Evolutionary conservation across 139 green algal species (phyloP), one percentile per base, ranked within the genome.

Genomic region (Dunaliella sp.): DNA sequence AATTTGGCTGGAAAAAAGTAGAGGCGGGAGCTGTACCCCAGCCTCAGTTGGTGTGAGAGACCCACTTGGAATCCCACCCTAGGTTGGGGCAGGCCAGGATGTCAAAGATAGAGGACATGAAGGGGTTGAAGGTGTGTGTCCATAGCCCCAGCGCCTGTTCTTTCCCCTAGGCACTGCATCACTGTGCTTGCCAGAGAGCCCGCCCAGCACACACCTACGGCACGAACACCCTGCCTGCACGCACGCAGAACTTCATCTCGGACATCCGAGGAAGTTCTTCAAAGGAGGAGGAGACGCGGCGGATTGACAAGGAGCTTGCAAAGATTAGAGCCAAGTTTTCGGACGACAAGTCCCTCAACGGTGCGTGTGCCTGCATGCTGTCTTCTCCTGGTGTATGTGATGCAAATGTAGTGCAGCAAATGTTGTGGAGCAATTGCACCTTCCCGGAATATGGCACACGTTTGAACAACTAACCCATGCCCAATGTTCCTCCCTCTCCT

Each of bases 321-420:
- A 99, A 99, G 87, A 98, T 99, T 81, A 91, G 98, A 1, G 97
- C 94, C 1, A 98, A 98, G 89, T 98, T 98, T 90, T 94, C 93
- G 0, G 95, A 95, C 3, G 90, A 95, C 84, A 96, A 94, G 81
- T 79, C 74, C 2, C 88, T 94, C 26, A 92, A 81, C 33, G 88
- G 93, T 94, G 59, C 36, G 75, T 28, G 26, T 31, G 30, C 74
- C 30, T 73, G 26, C 25, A 35, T 31, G 3, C 21, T 16, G 74
- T n/a, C 25, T 16, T 31, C 21, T 35, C 74, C 74, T 31, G 21
- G 74, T 35, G 21, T n/a, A 12, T 35, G 74, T 31, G 21, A 16
- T 36, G 3, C 74, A 79, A 79, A 16, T 30, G n/a, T n/a, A n/a
- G n/a, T n/a, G 32, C 26, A 30, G 76, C n/a, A 25, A 81, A 25